phyloP scores from a whole-genome alignment of 257 asterid species.

The Solanum tacnaense region DNA sequence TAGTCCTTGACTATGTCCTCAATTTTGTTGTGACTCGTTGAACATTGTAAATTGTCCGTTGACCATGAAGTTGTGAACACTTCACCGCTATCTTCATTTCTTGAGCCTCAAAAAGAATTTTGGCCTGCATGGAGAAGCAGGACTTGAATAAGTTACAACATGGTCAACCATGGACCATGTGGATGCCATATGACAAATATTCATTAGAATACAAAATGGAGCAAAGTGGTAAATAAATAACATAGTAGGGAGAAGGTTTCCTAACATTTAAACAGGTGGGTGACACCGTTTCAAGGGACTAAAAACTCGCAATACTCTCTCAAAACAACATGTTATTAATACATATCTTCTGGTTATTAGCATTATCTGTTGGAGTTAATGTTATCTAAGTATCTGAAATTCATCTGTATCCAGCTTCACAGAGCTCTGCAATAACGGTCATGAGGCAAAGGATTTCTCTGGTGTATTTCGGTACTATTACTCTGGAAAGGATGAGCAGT shows the following conservation, averaged over 20 bases:
- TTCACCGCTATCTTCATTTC: neutral
- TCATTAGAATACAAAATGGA: neutral
- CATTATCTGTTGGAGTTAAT: neutral
- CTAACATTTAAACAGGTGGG: neutral
- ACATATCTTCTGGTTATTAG: neutral
- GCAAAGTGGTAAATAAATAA: neutral
- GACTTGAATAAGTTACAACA: neutral
- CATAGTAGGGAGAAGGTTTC: neutral
- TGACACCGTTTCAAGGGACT: neutral
- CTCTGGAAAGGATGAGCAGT: constrained; percentile 57
- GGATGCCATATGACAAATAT: neutral
- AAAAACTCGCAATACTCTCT: neutral
- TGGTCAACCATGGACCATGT: neutral
- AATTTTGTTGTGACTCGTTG: neutral
- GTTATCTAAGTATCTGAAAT: neutral
- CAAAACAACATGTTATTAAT: neutral
- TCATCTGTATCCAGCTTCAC: constrained; percentile 39
- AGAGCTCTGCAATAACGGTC: constrained; percentile 55
- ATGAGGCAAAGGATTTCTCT: constrained; percentile 62
- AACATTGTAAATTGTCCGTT: neutral
- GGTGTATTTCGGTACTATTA: constrained; percentile 80
- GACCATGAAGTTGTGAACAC: neutral
- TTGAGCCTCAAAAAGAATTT: neutral
- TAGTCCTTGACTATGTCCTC: neutral
- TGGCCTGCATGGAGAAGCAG: neutral